Evolutionary conservation across 2,329 filamentous ascomycete species (phyloP), one percentile per base, ranked within the genome.

Genomic region (Scedosporium minutisporum): DNA sequence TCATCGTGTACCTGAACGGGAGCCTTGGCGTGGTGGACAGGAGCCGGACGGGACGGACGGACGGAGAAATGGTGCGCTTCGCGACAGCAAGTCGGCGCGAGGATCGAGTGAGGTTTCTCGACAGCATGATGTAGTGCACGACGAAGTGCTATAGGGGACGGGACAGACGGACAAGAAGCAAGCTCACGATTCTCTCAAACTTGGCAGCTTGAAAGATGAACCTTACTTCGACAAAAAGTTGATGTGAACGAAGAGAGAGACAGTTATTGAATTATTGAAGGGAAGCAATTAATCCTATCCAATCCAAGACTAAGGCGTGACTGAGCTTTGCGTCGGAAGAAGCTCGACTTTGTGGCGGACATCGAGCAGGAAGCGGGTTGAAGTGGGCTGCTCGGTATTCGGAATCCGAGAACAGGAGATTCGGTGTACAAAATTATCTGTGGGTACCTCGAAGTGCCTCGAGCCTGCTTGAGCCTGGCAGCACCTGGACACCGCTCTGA

Each of bases 31-130:
- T 62, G 53, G 61, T 48, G 25, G 61, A 57, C 7, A 62, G 53
- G 7, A 58, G 41, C 6, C 61, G 25, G 33, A 27, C 6, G 18
- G 61, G 42, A 42, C 10, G 41, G 53, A 12, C n/a, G 23, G 61
- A 41, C 48, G 33, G 46, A 25, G 27, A 25, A 14, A 51, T 41
- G 25, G 27, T 61, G 46, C 7, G 46, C 48, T 25, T 61, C 46
- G 48, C 27, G 46, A 57, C 46, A 33, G 61, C 51, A 41, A 62
- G 61, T 48, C 61, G 61, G 23, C 61, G 61, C 18, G 61, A 38
- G 21, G 53, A 58, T 29, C 53, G 53, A 55, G 51, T 27, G 21
- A 38, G 21, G 53, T 58, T 51, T 23, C 61, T 51, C 33, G 42
- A 62, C 29, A 62, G 25, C 60, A 61, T 61, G 12, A 14, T 58